These are phyloP conservation scores for Chenopodium album DNA, from an alignment of 148 eudicot genomes.

Conservation along the genomic window DNA sequence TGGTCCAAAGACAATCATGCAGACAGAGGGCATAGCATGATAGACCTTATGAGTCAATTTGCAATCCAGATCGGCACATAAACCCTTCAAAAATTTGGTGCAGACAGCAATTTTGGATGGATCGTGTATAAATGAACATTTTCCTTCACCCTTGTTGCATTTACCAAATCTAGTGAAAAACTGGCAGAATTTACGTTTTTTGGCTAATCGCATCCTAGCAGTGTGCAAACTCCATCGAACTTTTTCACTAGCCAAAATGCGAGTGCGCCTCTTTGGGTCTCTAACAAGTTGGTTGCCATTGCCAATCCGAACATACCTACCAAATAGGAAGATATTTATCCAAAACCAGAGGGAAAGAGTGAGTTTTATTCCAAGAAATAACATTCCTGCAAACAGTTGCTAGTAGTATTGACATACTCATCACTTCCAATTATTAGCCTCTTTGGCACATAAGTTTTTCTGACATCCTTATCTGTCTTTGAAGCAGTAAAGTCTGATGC, in stretches of 20 bases:
- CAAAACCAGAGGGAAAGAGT: constrained; percentile 14
- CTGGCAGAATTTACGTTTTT: constrained; percentile 78
- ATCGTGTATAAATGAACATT: constrained; percentile 94
- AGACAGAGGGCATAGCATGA: constrained; percentile 15
- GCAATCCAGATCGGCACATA: constrained; percentile 75
- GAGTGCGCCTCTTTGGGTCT: constrained; percentile 88
- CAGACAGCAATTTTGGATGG: constrained; percentile 81
- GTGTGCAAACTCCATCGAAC: constrained; percentile 97
- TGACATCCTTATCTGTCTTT: constrained; percentile 38
- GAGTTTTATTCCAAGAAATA: not conserved
- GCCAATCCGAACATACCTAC: constrained; percentile 91
- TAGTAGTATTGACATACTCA: constrained; percentile 59
- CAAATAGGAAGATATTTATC: constrained; percentile 25
- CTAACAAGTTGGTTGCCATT: constrained; percentile 89
- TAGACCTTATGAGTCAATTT: constrained; percentile 93
- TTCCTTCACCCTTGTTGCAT: constrained; percentile 90
- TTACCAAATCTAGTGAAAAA: constrained; percentile 96
- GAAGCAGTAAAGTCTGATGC: constrained; percentile 37
- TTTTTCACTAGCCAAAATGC: constrained; percentile 91
- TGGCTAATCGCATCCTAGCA: constrained; percentile 77
- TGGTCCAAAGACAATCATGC: not conserved
- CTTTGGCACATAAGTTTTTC: constrained; percentile 71
- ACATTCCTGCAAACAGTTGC: constrained; percentile 7
- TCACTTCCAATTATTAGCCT: constrained; percentile 77
- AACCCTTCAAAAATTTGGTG: constrained; percentile 81